Conservation (phyloP, 176 grass and related monocot species). For the Carex cristatella region DNA sequence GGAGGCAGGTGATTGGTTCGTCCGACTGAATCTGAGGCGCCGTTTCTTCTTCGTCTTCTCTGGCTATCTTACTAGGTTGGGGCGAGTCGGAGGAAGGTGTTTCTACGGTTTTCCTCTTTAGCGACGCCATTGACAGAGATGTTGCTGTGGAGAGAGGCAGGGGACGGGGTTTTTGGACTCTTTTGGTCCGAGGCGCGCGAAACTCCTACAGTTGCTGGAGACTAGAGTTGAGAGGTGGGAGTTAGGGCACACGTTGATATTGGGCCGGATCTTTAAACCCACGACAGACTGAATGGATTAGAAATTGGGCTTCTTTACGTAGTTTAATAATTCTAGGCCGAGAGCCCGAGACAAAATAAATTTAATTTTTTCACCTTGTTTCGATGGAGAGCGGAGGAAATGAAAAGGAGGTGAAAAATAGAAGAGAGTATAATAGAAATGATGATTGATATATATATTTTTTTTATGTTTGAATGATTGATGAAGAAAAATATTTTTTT, state of each 20-base stretch:
- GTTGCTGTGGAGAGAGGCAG: not conserved
- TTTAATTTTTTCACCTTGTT: too few species aligned
- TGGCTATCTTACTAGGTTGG: slow-evolving; percentile 29
- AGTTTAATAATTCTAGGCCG: not conserved
- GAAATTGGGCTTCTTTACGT: not conserved
- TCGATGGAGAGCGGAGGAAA: too few species aligned
- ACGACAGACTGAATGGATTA: too few species aligned
- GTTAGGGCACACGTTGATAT: slow-evolving; percentile 12
- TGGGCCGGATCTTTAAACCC: not conserved
- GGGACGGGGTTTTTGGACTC: slow-evolving; percentile 35
- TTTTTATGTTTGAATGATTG: too few species aligned
- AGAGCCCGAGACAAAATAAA: not conserved
- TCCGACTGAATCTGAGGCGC: not conserved
- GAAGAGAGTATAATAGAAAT: too few species aligned
- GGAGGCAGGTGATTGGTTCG: slow-evolving; percentile 64
- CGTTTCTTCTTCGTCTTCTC: not conserved
- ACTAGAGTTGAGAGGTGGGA: not conserved
- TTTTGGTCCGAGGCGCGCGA: not conserved
- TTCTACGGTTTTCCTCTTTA: slow-evolving; percentile 60
- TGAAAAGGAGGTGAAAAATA: too few species aligned
- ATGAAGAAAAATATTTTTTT: too few species aligned
- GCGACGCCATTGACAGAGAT: slow-evolving; percentile 31
- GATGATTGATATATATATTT: too few species aligned
- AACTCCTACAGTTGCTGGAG: not conserved
- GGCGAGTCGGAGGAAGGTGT: not conserved